Evolutionary conservation across 2,329 filamentous ascomycete genomes (phyloP).

Genomic region (Colletotrichum magnum): DNA sequence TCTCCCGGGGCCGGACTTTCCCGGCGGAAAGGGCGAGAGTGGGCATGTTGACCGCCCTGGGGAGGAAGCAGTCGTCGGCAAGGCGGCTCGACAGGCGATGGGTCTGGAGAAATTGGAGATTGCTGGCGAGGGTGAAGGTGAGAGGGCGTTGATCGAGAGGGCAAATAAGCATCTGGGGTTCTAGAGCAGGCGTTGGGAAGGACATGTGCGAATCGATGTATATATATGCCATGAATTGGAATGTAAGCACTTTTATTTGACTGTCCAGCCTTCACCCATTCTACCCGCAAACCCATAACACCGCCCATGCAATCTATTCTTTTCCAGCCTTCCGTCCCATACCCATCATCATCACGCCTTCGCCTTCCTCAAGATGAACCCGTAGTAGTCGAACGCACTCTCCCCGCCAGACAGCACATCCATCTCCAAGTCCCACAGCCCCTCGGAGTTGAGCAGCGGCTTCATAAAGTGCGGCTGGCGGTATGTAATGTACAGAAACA

Average conservation of each 20-base stretch:
- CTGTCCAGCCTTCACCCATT: background rate
- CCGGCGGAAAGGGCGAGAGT: conserved; percentile 78
- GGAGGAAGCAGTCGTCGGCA: conserved; percentile 51
- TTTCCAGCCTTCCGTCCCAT: background rate
- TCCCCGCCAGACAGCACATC: conserved; percentile 55
- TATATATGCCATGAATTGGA: too few relatives aligned
- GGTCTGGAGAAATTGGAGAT: conserved; percentile 58
- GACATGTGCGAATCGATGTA: too few relatives aligned
- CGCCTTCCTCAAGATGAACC: conserved; percentile 55
- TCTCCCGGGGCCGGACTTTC: conserved; percentile 78
- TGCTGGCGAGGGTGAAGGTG: conserved; percentile 48
- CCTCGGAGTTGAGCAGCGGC: conserved; percentile 56
- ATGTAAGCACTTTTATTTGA: too few relatives aligned
- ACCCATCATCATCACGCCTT: background rate
- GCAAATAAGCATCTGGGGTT: conserved; percentile 64
- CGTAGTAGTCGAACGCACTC: conserved; percentile 64
- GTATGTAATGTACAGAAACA: conserved; percentile 68
- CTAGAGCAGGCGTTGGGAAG: conserved; percentile 20
- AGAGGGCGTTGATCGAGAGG: conserved; percentile 52
- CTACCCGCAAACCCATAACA: background rate
- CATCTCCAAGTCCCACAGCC: conserved; percentile 60
- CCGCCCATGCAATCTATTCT: background rate
- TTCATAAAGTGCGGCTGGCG: conserved; percentile 68
- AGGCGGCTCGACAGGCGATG: conserved; percentile 57
- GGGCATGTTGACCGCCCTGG: conserved; percentile 64